Evolutionary conservation across 129 eudicot genomes (phyloP), one percentile per base, ranked within the genome.

Genomic region (Calendula officinalis): DNA sequence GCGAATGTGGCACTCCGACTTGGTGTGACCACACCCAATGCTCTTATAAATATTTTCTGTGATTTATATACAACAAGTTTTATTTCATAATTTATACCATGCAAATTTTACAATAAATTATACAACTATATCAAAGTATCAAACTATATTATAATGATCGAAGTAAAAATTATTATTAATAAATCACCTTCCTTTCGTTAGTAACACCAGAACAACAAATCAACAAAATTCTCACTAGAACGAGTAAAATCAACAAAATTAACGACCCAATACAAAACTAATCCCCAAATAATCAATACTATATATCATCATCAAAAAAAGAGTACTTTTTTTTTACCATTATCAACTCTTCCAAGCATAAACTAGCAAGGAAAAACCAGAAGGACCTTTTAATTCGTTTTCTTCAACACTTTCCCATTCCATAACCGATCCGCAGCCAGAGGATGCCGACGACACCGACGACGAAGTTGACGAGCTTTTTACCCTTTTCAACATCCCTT

Each of bases 321-420:
- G 27, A 39, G 8, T 67, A 33, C 13, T 16, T 13, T 38, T n/a
- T 70, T 41, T 51, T 4, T 15, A 47, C 45, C 22, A 7, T 51
- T 15, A 42, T 80, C 73, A 87, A 47, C 61, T 78, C 75, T 85
- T 89, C 97, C 97, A 89, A 57, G 94, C 97, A 66, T 89, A 85
- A 46, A 89, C 84, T 10, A 82, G 55, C 67, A 89, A 74, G 10
- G 97, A 89, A 62, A 89, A 89, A 1, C 90, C 97, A 13, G 82
- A 63, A 27, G 86, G 87, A 2, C 79, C 83, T 66, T 83, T 85
- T 4, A 85, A 39, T 39, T 85, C 88, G 68, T 78, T 83, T 69
- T 89, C 97, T 55, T 85, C 94, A 11, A 79, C 76, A 13, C 94
- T 85, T 7, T 77, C 97, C 97, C 97, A 89, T 30, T 89, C 94